Evolutionary conservation across 2,329 filamentous ascomycete genomes (phyloP), one percentile per base, ranked within the genome.

Genomic region (Escovopsis sp.): DNA sequence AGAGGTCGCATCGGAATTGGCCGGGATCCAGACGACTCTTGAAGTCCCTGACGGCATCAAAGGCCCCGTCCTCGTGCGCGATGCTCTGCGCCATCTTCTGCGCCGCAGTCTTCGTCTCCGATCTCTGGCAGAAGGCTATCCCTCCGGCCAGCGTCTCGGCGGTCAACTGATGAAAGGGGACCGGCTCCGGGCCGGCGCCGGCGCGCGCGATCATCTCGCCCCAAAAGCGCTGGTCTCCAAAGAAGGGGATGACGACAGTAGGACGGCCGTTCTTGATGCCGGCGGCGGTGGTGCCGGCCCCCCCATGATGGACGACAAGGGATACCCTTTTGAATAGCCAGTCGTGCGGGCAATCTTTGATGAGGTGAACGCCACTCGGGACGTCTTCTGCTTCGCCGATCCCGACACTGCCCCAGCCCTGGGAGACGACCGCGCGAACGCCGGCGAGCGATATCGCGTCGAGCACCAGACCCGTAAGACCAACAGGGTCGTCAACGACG

Each of bases 221-320:
- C 74, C 74, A 79, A 44, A 79, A 79, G 3, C 72, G 68, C 45
- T 79, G 74, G 42, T 56, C 75, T 8, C 74, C 74, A 41, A 79
- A 79, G 54, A 79, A 79, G 0, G 74, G 74, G 0, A 79, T 70
- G 16, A 79, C 69, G 49, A 76, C 70, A 1, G 74, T 77, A 0
- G 74, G 74, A 30, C 63, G 66, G 1, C 65, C 74, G 34, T 62
- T 67, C 36, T 70, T 69, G 9, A 79, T 58, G 2, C 73, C 74
- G 14, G 72, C 72, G 2, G 75, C 75, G 1, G 72, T 76, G 0
- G 75, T 79, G 3, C 75, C 75, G 2, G 75, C 75, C 13, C 74
- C 74, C 7, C 74, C 74, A 39, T 79, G 74, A 42, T 78, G 73
- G 0, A 79, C 66, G 0, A 77, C 73, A 2, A 64, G 69, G 3